Evolutionary conservation across 139 green algal species (phyloP).

Genomic region (Volvox reticuliferus): DNA sequence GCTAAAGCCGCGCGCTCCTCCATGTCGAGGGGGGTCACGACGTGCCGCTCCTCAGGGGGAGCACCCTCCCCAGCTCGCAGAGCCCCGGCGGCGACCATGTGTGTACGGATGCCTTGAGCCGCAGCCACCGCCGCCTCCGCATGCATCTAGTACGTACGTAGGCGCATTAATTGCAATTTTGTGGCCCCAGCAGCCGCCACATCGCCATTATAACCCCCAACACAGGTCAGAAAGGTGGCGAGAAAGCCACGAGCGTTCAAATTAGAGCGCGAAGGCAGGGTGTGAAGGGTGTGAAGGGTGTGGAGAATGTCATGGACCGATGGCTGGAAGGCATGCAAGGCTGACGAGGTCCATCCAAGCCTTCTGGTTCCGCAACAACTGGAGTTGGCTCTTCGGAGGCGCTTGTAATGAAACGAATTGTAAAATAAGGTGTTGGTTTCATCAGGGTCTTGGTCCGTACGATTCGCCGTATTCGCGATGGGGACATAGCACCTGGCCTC

Average conservation of each 20-base stretch:
- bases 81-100: neutral
- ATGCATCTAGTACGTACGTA: neutral
- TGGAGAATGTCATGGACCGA: neutral
- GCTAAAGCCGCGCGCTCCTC: neutral
- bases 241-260: neutral
- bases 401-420: too few species aligned
- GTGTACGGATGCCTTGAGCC: neutral
- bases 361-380: too few species aligned
- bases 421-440: too few species aligned
- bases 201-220: too few species aligned
- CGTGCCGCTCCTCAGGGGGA: neutral
- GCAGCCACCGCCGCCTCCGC: neutral
- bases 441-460: too few species aligned
- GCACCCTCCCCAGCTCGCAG: neutral
- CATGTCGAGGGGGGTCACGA: neutral
- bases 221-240: too few species aligned
- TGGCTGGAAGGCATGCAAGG: too few species aligned
- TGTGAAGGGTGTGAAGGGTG: neutral
- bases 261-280: neutral
- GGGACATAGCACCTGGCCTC: too few species aligned
- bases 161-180: neutral
- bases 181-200: neutral
- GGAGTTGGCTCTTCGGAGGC: too few species aligned
- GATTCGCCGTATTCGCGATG: too few species aligned
- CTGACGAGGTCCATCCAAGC: too few species aligned